Evolutionary conservation across 2,329 filamentous ascomycete genomes (phyloP), one percentile per base, ranked within the genome.

Genomic region (Aureobasidium sp.): DNA sequence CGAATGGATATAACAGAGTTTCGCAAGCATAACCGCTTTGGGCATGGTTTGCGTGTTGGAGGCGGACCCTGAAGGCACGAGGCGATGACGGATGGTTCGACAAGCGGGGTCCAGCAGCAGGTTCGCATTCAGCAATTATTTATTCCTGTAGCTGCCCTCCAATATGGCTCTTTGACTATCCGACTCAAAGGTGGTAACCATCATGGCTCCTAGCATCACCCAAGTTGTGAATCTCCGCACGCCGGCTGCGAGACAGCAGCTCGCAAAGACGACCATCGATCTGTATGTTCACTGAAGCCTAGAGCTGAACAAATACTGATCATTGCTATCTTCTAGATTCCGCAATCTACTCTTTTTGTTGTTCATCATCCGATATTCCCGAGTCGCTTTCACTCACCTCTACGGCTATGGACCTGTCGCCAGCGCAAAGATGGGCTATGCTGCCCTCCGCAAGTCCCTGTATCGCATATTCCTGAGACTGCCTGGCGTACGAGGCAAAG

Each of bases 281-380:
- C 32, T 62, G 60, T 62, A 46, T n/a, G 59, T 47, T 9, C 13
- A 17, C 48, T 46, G 36, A 39, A 46, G 36, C 47, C 44, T 61
- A 12, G 2, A 43, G 8, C n/a, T 10, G 12, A 15, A 43, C 51
- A 44, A 32, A 24, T n/a, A 56, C 52, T 56, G 10, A 56, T 39
- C 5, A 44, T 10, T 37, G 15, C 29, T 20, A 17, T 10, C 12
- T 17, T 5, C 1, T 59, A 93, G 90, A 64, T 71, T 96, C 65
- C 89, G 90, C 61, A 96, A 97, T 73, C 80, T 97, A 64, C 80
- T 97, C 69, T 96, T 97, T 75, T 81, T 92, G 71, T 83, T 96
- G 69, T 97, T 97, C 77, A 74, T 97, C 64, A 79, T 96, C 52
- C 88, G 92, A 72, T 89, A 92, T 81, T 84, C 88, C 36, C 89